These are phyloP conservation scores for Primulina tabacum DNA, from an alignment of 257 asterid species.

Conservation along the genomic window DNA sequence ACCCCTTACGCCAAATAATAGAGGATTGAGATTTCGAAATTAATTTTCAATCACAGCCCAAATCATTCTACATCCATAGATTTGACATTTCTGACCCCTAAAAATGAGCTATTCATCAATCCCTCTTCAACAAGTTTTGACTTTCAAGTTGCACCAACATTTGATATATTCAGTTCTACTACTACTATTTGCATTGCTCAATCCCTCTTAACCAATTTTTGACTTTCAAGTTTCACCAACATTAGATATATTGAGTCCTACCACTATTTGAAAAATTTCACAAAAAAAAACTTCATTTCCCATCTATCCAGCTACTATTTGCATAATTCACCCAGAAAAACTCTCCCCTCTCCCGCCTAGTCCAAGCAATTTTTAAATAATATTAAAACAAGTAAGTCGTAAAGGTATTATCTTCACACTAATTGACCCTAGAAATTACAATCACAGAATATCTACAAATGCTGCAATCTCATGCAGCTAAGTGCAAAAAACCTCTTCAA, in stretches of 20 bases:
- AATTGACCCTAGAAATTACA: not conserved
- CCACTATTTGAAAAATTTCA: not conserved
- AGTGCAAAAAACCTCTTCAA: not conserved
- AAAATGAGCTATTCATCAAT: constrained; percentile 3
- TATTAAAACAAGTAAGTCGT: not conserved
- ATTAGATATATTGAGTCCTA: not conserved
- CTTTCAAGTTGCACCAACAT: not conserved
- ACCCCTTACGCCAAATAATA: not conserved
- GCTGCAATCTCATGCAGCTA: not conserved
- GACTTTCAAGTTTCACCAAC: not conserved
- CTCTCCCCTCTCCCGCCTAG: not conserved
- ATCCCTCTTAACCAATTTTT: not conserved
- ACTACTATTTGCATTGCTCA: not conserved
- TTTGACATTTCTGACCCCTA: not conserved
- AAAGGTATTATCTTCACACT: not conserved
- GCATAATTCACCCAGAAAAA: not conserved
- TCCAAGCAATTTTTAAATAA: not conserved
- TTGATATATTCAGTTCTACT: not conserved
- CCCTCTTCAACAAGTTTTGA: not conserved
- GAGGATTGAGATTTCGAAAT: not conserved
- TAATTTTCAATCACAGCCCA: not conserved
- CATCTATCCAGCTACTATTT: not conserved
- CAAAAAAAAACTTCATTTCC: not conserved
- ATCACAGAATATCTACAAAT: not conserved
- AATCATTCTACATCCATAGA: not conserved